Conservation (phyloP, 371 early-diverging fungal genomes). For the Circinella umbellata region DNA sequence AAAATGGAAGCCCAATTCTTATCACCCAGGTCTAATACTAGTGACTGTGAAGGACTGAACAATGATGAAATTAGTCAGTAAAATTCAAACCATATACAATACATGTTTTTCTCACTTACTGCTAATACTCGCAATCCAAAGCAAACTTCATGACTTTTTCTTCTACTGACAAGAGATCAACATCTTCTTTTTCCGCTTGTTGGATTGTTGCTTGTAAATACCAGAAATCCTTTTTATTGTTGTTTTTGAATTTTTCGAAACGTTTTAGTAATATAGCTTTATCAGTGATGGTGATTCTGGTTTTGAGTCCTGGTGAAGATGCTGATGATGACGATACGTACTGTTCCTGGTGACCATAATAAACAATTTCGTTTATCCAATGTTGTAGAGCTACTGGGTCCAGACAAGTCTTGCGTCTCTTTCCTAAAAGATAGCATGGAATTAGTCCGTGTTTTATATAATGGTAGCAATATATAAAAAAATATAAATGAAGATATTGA, state of each 20-base stretch:
- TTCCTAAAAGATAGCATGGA: too few relatives aligned
- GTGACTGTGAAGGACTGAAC: background rate
- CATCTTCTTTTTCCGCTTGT: background rate
- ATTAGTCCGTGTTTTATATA: too few relatives aligned
- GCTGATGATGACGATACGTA: too few relatives aligned
- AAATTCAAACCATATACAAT: background rate
- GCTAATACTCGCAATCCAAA: conserved; percentile 5
- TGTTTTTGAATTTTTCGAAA: background rate
- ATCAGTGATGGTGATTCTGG: too few relatives aligned
- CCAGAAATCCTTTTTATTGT: conserved; percentile 6
- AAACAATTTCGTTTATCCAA: too few relatives aligned
- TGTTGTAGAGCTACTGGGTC: too few relatives aligned
- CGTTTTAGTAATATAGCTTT: background rate
- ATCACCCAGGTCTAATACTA: conserved; percentile 6
- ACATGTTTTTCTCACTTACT: background rate
- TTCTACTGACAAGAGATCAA: background rate
- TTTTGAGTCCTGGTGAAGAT: too few relatives aligned
- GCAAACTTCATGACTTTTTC: conserved; percentile 10
- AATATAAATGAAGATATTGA: too few relatives aligned
- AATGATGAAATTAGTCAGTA: background rate
- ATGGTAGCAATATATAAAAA: too few relatives aligned
- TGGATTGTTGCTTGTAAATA: background rate
- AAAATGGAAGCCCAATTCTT: conserved; percentile 1
- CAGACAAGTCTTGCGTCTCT: too few relatives aligned
- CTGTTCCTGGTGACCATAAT: too few relatives aligned